Base-by-base conservation (phyloP, 2,329 filamentous ascomycete genomes). In the Plectosphaerella cucumerina region DNA sequence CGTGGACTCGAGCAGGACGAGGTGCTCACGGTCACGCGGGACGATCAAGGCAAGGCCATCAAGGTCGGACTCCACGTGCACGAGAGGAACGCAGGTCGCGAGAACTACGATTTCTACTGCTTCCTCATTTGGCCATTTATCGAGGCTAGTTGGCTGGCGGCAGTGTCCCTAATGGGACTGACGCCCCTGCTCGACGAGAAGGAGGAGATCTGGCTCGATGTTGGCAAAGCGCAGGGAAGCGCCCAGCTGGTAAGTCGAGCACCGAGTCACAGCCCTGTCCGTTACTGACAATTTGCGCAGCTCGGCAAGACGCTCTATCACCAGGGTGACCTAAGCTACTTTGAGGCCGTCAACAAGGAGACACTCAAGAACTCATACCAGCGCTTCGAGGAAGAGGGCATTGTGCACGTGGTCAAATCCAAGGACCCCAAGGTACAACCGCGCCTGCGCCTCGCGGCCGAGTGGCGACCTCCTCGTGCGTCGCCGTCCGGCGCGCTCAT, bases 91-190 rank as follows among this genome's bases (percentile, higher is more conserved):
- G 84, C 81, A 6, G 94, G 94, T 2, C 78, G 93, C 35, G 94
- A 99, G 68, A 97, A 97, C 62, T 99, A 89, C 62, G 94, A 99
- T 65, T 99, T 99, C 69, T 97, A 97, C 71, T 97, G 93, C 71
- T 99, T 97, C 76, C 73, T 99, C 18, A 90, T 99, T 56, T 99
- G 94, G 94, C 94, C 94, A 0, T 99, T 99, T 60, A 92, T 97
- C 58, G 94, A 99, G 69, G 88, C 92, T 0, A 87, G 82, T 48
- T 99, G 94, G 94, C 80, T 99, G 2, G 92, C 90, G 11, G 88
- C 91, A 0, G 87, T 97, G 1, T 90, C 89, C 0, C 75, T 97
- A 1, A 86, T 96, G 74, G 92, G 93, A 43, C 77, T 97, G 14
- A 87, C 89, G 0, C 91, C 92, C 2, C 90, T 90, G 4, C 62